These are phyloP conservation scores for Purshia tridentata DNA, from an alignment of 306 rosid genomes.

Conservation along the genomic window DNA sequence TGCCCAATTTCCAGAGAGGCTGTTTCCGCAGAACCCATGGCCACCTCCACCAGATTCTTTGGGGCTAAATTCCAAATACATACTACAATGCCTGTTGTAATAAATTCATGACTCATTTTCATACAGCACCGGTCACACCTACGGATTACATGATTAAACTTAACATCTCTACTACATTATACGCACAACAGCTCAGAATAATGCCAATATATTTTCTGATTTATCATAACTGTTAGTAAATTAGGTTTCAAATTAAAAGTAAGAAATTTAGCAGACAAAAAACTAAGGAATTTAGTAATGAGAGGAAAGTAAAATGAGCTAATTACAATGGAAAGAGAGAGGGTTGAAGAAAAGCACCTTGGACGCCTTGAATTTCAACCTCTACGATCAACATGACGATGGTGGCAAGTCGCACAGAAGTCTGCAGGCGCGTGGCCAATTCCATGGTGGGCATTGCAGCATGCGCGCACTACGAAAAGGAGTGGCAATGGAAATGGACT, in stretches of 20 bases:
- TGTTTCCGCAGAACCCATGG: too few species aligned
- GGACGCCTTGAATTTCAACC: slow-evolving; percentile 67
- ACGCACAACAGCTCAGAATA: background rate
- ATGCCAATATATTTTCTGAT: background rate
- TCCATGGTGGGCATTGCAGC: too few species aligned
- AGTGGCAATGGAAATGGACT: too few species aligned
- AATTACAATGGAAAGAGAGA: background rate
- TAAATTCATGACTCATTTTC: background rate
- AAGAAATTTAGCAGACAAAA: too few species aligned
- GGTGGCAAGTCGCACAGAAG: too few species aligned
- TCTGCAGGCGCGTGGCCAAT: too few species aligned
- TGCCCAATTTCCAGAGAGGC: too few species aligned
- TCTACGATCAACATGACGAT: slow-evolving; percentile 57
- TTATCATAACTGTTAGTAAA: background rate
- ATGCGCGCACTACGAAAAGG: too few species aligned
- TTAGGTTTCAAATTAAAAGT: background rate
- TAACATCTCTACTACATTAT: background rate
- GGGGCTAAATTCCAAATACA: too few species aligned
- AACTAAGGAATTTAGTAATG: background rate
- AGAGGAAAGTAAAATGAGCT: background rate
- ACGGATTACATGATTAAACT: background rate
- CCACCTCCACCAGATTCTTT: too few species aligned
- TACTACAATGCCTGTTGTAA: too few species aligned
- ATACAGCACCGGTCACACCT: background rate
- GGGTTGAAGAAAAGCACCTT: slow-evolving; percentile 46